Evolutionary conservation across 2,329 filamentous ascomycete genomes (phyloP), one percentile per base, ranked within the genome.

Genomic region (Penicillium sp.): DNA sequence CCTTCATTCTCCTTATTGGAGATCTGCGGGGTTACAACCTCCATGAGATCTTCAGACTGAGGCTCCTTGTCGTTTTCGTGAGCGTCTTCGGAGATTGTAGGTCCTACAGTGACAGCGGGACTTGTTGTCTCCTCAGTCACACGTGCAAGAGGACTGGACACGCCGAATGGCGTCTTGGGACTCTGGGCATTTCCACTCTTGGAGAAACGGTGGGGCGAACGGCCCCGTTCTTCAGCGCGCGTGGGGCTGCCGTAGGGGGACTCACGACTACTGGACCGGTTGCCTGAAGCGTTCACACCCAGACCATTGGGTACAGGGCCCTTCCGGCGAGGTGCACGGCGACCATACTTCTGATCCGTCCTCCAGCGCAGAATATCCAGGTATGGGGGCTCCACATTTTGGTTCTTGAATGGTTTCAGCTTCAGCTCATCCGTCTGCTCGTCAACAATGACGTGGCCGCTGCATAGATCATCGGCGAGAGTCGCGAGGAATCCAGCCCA

Each of bases 291-390:
- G 63, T 83, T 85, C 60, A 84, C 78, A 34, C 81, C 79, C 67
- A 84, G 72, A 57, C 79, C 75, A 62, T 78, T 74, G 66, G 74
- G 76, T 33, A 69, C 70, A 63, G 79, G 80, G n/a, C 54, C 54
- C 54, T 56, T 56, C 68, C 77, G 79, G 63, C 78, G 82, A 49
- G 79, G 80, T 34, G 72, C 74, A 64, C 79, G 81, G 54, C 85
- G 80, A 47, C 93, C 93, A 73, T 94, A 89, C 78, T 96, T 97
- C 74, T 97, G 93, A 72, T 99, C 94, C 77, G 89, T 87, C 71
- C 94, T 87, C 92, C 94, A 97, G 65, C 94, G 85, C 67, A 99
- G 79, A 70, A 99, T 96, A 71, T 96, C 93, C 70, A 99, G 87
- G 75, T 97, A 99, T 27, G 88, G 83, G 21, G 94, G 94, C 76